Conservation (phyloP, 805 yeast species). For the Saccharomycopsis sp. region DNA sequence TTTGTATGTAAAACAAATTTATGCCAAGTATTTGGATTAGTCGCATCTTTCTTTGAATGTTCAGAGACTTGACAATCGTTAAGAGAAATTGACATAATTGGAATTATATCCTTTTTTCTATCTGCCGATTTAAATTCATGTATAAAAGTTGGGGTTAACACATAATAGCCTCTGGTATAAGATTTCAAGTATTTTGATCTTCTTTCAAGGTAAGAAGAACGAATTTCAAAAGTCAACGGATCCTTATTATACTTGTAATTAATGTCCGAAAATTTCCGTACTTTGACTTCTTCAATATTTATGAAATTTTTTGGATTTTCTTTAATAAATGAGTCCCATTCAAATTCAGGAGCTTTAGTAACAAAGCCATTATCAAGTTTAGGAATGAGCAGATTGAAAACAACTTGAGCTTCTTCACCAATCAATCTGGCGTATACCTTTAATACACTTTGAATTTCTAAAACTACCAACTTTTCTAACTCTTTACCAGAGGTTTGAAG, state of each 20-base stretch:
- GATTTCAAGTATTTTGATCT: constrained; percentile 85
- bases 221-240: constrained; percentile 54
- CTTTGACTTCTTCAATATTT: constrained; percentile 43
- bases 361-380: constrained; percentile 61
- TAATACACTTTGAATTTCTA: constrained; percentile 77
- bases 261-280: constrained; percentile 52
- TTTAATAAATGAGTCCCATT: constrained; percentile 75
- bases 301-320: constrained; percentile 63
- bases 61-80: constrained; percentile 77
- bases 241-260: constrained; percentile 59
- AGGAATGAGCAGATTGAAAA: constrained; percentile 55
- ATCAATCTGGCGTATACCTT: constrained; percentile 59
- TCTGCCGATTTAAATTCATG: constrained; percentile 87
- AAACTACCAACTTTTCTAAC: constrained; percentile 76
- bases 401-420: constrained; percentile 64
- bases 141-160: constrained; percentile 74
- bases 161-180: constrained; percentile 87
- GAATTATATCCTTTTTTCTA: constrained; percentile 68
- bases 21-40: constrained; percentile 39
- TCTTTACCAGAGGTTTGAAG: constrained; percentile 82
- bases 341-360: constrained; percentile 67
- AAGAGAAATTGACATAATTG: constrained; percentile 72
- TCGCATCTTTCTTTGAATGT: constrained; percentile 65
- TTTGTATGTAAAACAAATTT: constrained; percentile 76
- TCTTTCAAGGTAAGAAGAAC: constrained; percentile 78